A percentile compares a stretch with the other conserved stretches of the same genome.
phyloP scores from a whole-genome alignment of 2,329 filamentous ascomycete species.

The Aplosporella prunicola region DNA sequence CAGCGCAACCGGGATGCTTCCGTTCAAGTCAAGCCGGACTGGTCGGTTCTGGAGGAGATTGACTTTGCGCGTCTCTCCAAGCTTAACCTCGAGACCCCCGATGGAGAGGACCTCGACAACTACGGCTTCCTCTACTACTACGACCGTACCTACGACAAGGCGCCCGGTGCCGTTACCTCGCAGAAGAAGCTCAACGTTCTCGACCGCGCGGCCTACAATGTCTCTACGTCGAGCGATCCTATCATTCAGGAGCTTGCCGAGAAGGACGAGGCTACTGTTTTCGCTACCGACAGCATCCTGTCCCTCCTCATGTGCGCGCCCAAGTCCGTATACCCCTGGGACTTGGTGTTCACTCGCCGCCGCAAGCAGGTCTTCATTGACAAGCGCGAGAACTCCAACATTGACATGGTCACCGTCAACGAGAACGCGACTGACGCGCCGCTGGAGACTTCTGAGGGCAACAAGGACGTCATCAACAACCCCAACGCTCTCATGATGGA shows the following conservation, averaged over 20 bases:
- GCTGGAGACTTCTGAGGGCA: conserved; percentile 80
- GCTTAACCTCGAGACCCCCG: conserved; percentile 88
- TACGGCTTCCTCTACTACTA: conserved; percentile 99
- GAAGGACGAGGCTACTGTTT: conserved; percentile 91
- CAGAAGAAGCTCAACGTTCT: conserved; percentile 82
- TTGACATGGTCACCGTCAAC: conserved; percentile 98
- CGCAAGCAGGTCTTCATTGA: conserved; percentile 97
- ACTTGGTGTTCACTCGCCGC: conserved; percentile 86
- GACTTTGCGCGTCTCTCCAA: conserved; percentile 93
- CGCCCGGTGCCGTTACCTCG: conserved; percentile 69
- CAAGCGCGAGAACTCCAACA: conserved; percentile 89
- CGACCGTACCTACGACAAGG: conserved; percentile 90
- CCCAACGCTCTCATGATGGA: conserved; percentile 89
- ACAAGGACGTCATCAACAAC: conserved; percentile 91
- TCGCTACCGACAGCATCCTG: conserved; percentile 91
- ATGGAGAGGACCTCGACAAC: conserved; percentile 87
- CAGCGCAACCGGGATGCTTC: conserved; percentile 92
- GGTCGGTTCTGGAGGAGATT: conserved; percentile 94
- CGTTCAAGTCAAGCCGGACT: conserved; percentile 92
- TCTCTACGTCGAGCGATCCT: conserved; percentile 91
- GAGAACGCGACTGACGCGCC: conserved; percentile 96
- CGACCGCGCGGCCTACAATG: conserved; percentile 94
- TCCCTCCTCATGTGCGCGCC: conserved; percentile 99
- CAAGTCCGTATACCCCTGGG: conserved; percentile 96
- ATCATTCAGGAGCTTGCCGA: conserved; percentile 95